Evolutionary conservation across 257 asterid species (phyloP), one percentile per base, ranked within the genome.

Genomic region (Coffea canephora): DNA sequence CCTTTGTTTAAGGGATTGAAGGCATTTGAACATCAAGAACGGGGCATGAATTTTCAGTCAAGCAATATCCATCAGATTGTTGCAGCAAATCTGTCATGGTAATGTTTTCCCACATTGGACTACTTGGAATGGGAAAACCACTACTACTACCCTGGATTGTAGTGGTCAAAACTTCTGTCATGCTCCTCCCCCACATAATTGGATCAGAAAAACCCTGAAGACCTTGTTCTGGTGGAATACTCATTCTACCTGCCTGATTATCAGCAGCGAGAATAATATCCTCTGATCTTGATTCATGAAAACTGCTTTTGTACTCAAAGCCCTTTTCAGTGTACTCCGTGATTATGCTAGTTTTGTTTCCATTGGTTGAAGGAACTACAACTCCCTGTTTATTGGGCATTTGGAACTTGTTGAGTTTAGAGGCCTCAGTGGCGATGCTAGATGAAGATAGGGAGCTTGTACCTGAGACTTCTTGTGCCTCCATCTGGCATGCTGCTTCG

Each of bases 21-120:
- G 19, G 71, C 39, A 12, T 21, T 31, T 59, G 83, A 23, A 11
- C 69, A 16, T 0, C 5, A 8, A 21, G n/a, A 13, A 15, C 21
- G 67, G 73, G 2, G 36, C 34, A 45, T 48, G n/a, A 61, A 48
- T 15, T 14, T 21, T 75, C 41, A 2, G 70, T 57, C 11, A 15
- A 25, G 45, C 12, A 12, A 16, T 8, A 39, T 15, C 76, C 31
- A 50, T 69, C 67, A 72, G 77, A 41, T 15, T 23, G 74, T 11
- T 61, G 81, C 34, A 36, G 75, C 46, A 69, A 31, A 79, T 76
- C 62, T n/a, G 77, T 48, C 39, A 74, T 64, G 23, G 52, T 71
- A 15, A 64, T 39, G 66, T 75, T 71, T 39, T 75, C 82, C 81
- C 81, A 80, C 64, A 62, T 68, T 25, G 61, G 41, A 34, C 71